Evolutionary conservation across 2,329 filamentous ascomycete species (phyloP), one percentile per base, ranked within the genome.

Genomic region (Fusarium sp.): DNA sequence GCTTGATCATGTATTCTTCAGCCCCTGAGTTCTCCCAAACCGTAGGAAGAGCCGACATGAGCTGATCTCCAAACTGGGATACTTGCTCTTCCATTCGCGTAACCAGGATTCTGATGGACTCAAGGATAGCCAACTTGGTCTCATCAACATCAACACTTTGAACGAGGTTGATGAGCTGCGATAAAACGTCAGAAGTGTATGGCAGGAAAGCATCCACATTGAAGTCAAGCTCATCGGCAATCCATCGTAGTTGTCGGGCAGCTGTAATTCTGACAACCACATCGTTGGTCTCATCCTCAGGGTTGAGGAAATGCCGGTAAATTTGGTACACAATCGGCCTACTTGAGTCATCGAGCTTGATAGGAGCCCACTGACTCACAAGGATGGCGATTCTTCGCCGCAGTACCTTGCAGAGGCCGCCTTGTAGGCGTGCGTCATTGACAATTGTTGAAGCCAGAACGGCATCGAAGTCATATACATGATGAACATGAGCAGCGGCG

Each of bases 1-100:
- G 95, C 82, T 98, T 98, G 87, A 98, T 93, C 81, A 98, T 90
- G 82, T 95, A 94, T 78, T 96, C 94, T 68, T 97, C 93, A 5
- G 85, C 83, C 2, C 92, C 94, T 6, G 94, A 94, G 58, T 92
- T 90, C 68, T 94, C 91, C 96, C 96, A 99, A 1, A 98, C 87
- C 8, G 87, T 87, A 1, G 96, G 95, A 12, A 98, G 87, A 18
- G 95, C 89, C 3, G 89, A 87, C 82, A 99, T 92, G 68, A 99
- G 93, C 68, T 92, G 90, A 77, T 97, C 94, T 10, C 94, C 94
- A 70, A 91, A 92, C 51, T 87, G 87, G 2, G 86, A 83, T 5
- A 91, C 92, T 73, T 93, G 87, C 39, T 91, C 88, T 78, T 97
- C 96, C 85, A 98, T 89, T 57, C 95, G 90, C 50, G 92, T 89